Evolutionary conservation across 768 basidiomycete species (phyloP), one percentile per base, ranked within the genome.

Genomic region (Hericium erinaceus): DNA sequence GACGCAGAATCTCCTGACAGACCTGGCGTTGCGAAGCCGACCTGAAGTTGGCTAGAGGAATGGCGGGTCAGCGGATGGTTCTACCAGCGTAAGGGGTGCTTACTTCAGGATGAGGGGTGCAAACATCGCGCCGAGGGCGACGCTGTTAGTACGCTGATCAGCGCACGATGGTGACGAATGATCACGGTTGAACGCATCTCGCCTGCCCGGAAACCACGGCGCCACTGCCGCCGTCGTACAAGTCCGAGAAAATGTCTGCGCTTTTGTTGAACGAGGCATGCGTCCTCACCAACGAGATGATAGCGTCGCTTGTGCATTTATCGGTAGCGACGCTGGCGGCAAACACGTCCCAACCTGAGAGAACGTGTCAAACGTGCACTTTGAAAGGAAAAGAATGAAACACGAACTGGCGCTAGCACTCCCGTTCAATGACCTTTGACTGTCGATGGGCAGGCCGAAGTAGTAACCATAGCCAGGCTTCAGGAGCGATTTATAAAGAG

Each of bases 401-500:
- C 12, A 26, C 52, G 12, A 16, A 46, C 46, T 48, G 38, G 28
- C 13, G 57, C 61, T 56, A 52, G 41, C 56, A 9, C 52, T 54
- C 2, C 56, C 26, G 40, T 57, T 57, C 20, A 50, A 11, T 8
- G 39, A 39, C 16, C 56, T 59, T 10, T 46, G 6, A 24, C 59
- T 62, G 46, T 60, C 56, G n/a, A 60, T 52, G 2, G 61, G 59
- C 41, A 62, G 52, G 2, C 61, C 61, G 15, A 56, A 56, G 33
- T 33, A 33, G 33, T 33, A 33, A 33, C 33, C 33, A 33, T 33
- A 33, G 33, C 33, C 33, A 33, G 33, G 33, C 33, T 33, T 33
- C 8, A 33, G 33, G 33, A 33, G 33, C 9, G 33, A 33, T 10
- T 33, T 33, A 6, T 33, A 33, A 33, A 33, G 33, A 33, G 33